Conservation (phyloP, 495 filamentous ascomycete genomes). For the Annulohypoxylon bovei region DNA sequence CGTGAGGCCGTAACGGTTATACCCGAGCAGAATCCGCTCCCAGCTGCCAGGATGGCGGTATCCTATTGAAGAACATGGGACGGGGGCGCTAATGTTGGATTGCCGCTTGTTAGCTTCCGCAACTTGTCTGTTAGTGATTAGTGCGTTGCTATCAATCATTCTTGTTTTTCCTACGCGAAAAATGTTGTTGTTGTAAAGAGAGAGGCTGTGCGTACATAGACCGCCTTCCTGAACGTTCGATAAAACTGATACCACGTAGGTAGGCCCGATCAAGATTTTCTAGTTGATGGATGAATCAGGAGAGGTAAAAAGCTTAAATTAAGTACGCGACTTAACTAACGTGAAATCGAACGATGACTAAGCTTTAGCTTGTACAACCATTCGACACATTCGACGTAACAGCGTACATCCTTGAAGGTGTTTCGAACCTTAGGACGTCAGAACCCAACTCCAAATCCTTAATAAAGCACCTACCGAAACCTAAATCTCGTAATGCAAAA, state of each 20-base stretch:
- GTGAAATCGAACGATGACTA: constrained; percentile 37
- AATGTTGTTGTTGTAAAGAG: not conserved
- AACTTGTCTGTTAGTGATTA: not conserved
- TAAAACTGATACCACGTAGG: constrained; percentile 1
- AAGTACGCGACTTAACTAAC: constrained; percentile 2
- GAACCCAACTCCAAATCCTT: constrained; percentile 14
- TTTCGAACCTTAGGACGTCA: not conserved
- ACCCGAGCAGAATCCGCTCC: constrained; percentile 17
- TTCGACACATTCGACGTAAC: not conserved
- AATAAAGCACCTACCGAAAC: not conserved
- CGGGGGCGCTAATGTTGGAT: not conserved
- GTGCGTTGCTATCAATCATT: not conserved
- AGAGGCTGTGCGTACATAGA: not conserved
- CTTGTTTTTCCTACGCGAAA: not conserved
- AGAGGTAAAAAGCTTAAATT: constrained; percentile 21
- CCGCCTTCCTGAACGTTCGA: constrained; percentile 11
- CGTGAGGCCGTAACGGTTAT: constrained; percentile 7
- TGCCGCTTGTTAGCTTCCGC: not conserved
- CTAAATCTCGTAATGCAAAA: not conserved
- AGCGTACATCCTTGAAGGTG: constrained; percentile 1
- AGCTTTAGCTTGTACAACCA: constrained; percentile 13
- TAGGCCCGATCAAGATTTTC: not conserved
- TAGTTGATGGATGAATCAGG: constrained; percentile 9
- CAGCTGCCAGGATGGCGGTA: not conserved
- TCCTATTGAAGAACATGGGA: not conserved